These are phyloP conservation scores for Kodamaea laetipori DNA, from an alignment of 805 yeast species.

Conservation along the genomic window DNA sequence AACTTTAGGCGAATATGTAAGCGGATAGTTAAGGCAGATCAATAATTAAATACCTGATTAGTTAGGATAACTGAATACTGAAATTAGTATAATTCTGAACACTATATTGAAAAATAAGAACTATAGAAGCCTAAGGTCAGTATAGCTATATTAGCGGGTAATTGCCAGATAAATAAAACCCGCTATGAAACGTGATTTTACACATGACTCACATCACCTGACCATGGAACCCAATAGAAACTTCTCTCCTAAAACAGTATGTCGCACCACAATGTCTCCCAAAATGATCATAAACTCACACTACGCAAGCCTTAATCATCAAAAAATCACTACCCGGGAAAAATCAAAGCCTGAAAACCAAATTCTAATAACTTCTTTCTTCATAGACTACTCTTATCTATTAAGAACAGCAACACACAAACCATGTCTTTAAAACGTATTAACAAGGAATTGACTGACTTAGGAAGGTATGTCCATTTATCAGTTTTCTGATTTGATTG, in stretches of 20 bases:
- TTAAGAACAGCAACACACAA: conserved; percentile 11
- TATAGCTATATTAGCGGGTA: too few species aligned
- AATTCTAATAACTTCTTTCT: conserved; percentile 11
- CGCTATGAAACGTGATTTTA: too few species aligned
- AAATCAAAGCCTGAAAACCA: conserved; percentile 8
- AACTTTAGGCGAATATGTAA: too few species aligned
- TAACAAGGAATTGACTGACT: conserved; percentile 90
- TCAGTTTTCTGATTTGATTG: background rate
- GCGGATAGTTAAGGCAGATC: too few species aligned
- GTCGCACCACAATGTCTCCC: conserved; percentile 3
- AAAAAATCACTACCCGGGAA: conserved; percentile 9
- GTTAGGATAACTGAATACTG: too few species aligned
- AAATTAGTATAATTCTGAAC: too few species aligned
- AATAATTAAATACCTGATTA: too few species aligned
- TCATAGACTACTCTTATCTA: conserved; percentile 12
- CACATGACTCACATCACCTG: background rate
- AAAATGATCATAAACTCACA: conserved; percentile 1
- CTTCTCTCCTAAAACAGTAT: background rate
- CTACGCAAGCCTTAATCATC: conserved; percentile 2
- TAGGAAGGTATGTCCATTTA: conserved; percentile 74
- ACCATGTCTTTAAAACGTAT: conserved; percentile 92
- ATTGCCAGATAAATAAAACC: too few species aligned
- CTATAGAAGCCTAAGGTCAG: too few species aligned
- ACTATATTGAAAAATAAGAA: too few species aligned
- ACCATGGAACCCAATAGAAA: conserved; percentile 2